Percentiles rank a stretch among this genome's conserved stretches.
phyloP scores from a whole-genome alignment of 2,329 filamentous ascomycete species.

The Monilinia polystroma region DNA sequence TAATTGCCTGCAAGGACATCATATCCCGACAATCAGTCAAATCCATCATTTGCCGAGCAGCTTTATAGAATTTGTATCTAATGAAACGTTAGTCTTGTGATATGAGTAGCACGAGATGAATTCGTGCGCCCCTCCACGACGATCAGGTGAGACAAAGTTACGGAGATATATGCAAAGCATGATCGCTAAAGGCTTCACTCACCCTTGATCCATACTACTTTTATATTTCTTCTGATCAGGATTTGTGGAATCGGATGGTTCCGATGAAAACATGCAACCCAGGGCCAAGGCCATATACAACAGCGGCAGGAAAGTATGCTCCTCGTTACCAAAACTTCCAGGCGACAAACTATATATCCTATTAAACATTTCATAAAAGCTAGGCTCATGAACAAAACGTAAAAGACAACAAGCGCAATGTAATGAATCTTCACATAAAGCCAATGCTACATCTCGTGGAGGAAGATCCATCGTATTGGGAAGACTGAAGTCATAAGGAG shows the following conservation, averaged over 20 bases:
- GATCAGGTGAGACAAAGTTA: conserved; percentile 2
- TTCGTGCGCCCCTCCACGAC: not conserved
- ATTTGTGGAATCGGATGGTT: conserved; percentile 48
- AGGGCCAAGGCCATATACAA: conserved; percentile 70
- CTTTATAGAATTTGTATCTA: conserved; percentile 73
- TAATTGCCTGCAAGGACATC: conserved; percentile 68
- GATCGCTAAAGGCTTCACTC: conserved; percentile 32
- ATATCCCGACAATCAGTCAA: conserved; percentile 71
- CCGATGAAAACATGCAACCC: conserved; percentile 69
- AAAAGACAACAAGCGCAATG: conserved; percentile 58
- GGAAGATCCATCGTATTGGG: conserved; percentile 63
- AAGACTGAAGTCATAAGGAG: conserved; percentile 37
- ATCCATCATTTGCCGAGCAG: conserved; percentile 64
- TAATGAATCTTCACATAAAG: conserved; percentile 55
- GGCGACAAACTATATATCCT: conserved; percentile 70
- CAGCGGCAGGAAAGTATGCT: conserved; percentile 67
- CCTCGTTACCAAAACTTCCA: conserved; percentile 61
- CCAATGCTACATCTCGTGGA: conserved; percentile 54
- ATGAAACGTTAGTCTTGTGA: conserved; percentile 22
- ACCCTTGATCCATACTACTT: conserved; percentile 57
- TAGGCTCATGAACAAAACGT: conserved; percentile 76
- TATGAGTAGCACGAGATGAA: not conserved
- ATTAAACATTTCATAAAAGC: conserved; percentile 76
- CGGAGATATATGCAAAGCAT: not conserved
- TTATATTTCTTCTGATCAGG: conserved; percentile 51